Evolutionary conservation across 208 protist genomes (phyloP).

Genomic region (Leptomonas pyrrhocoris): DNA sequence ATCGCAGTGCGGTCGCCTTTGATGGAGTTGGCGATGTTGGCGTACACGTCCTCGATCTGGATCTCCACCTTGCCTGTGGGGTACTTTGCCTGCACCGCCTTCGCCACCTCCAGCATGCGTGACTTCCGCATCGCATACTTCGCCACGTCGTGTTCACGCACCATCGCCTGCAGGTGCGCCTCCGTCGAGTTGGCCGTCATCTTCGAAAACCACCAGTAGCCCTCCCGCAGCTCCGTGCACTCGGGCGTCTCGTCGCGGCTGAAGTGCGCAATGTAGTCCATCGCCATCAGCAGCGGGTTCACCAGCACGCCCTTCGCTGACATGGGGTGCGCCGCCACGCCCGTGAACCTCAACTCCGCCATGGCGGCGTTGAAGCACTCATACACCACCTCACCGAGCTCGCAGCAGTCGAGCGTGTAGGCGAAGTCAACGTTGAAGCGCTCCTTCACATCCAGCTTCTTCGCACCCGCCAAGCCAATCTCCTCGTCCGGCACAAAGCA

Average conservation of each 20-base stretch:
- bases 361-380: constrained; percentile 87
- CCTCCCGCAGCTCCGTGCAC: constrained; percentile 76
- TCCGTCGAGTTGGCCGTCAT: constrained; percentile 57
- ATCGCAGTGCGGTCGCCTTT: constrained; percentile 65
- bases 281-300: constrained; percentile 84
- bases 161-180: constrained; percentile 59
- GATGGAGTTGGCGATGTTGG: constrained; percentile 73
- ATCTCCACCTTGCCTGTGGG: constrained; percentile 71
- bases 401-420: constrained; percentile 88
- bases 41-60: constrained; percentile 70
- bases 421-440: constrained; percentile 88
- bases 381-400: constrained; percentile 84
- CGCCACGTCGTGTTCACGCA: constrained; percentile 72
- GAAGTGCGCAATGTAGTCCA: constrained; percentile 76
- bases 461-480: constrained; percentile 82
- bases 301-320: constrained; percentile 88
- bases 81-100: constrained; percentile 56
- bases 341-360: constrained; percentile 60
- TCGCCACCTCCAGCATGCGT: constrained; percentile 51
- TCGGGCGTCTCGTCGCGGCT: constrained; percentile 77
- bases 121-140: constrained; percentile 60
- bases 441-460: constrained; percentile 69
- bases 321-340: constrained; percentile 86
- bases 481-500: constrained; percentile 90
- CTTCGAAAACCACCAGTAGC: constrained; percentile 83